A percentile compares a stretch with the other conserved stretches of the same genome.
Evolutionary conservation across 148 eudicot species (phyloP).

Genomic region (Spergularia marina): DNA sequence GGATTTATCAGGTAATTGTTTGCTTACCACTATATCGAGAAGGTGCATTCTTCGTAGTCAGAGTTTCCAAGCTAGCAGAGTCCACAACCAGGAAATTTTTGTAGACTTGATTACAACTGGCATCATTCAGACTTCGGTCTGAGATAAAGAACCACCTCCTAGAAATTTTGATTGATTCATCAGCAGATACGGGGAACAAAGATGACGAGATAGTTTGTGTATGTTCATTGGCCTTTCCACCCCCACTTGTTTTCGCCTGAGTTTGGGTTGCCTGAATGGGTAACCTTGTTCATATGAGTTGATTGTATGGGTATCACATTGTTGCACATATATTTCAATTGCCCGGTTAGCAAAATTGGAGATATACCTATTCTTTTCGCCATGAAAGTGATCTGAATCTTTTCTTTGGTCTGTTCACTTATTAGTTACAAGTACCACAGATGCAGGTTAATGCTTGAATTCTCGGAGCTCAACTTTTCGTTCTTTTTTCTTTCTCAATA

Average conservation of each 20-base stretch:
- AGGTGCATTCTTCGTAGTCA: conserved; percentile 13
- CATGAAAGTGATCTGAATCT: neutral
- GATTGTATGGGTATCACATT: conserved; percentile 11
- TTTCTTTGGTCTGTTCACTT: no score
- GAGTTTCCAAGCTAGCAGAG: conserved; percentile 15
- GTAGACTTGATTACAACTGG: conserved; percentile 18
- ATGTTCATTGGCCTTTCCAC: neutral
- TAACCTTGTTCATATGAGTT: conserved; percentile 26
- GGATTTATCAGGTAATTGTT: conserved; percentile 20
- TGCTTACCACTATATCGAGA: conserved; percentile 8
- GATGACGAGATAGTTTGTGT: conserved; percentile 7
- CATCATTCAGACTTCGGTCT: conserved; percentile 16
- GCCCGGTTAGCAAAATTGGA: neutral
- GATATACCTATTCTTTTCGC: neutral
- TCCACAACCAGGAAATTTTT: conserved; percentile 19
- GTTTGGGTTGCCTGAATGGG: conserved; percentile 20
- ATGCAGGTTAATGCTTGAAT: no score
- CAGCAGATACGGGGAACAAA: conserved; percentile 15
- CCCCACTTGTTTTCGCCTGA: neutral
- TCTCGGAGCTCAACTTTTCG: no score
- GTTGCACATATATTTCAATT: conserved; percentile 19
- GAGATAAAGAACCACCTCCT: neutral
- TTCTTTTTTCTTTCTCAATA: no score
- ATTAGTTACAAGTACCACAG: no score
- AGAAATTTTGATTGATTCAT: conserved; percentile 1